A percentile compares a stretch with the other conserved stretches of the same genome.
Conservation (phyloP, 2,329 filamentous ascomycete species). For the Capronia coronata region DNA sequence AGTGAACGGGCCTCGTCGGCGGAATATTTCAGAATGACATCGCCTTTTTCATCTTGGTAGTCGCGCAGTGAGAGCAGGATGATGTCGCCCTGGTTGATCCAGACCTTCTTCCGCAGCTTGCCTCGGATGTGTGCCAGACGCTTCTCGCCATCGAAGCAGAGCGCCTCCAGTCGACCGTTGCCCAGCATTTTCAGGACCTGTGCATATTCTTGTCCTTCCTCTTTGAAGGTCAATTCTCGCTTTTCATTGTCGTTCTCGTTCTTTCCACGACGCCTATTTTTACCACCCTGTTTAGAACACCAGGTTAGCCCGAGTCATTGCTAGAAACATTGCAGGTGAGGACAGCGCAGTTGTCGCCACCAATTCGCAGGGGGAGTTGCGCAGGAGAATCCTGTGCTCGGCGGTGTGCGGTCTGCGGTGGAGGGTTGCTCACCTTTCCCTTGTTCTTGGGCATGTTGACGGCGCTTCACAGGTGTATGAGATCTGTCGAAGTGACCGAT, state of each 20-base stretch:
- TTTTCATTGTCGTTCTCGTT: slow-evolving; percentile 99
- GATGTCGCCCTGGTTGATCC: slow-evolving; percentile 98
- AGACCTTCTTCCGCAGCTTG: slow-evolving; percentile 99
- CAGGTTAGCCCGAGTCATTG: not conserved
- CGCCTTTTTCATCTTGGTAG: slow-evolving; percentile 90
- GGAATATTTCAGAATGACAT: slow-evolving; percentile 91
- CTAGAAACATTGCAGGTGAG: not conserved
- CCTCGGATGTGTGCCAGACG: slow-evolving; percentile 80
- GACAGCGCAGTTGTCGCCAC: not conserved
- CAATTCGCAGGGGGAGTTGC: not conserved
- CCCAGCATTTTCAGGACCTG: slow-evolving; percentile 94
- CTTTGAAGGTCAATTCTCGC: slow-evolving; percentile 97
- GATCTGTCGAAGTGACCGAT: not conserved
- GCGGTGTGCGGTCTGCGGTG: slow-evolving; percentile 26
- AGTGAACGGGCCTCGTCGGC: slow-evolving; percentile 91
- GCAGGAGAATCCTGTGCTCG: not conserved
- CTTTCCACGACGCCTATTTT: slow-evolving; percentile 97
- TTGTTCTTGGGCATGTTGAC: slow-evolving; percentile 94
- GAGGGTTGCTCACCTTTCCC: slow-evolving; percentile 66
- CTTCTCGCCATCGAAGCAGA: slow-evolving; percentile 92
- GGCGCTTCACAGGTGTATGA: slow-evolving; percentile 1
- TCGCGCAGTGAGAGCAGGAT: slow-evolving; percentile 81
- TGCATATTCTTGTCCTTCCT: slow-evolving; percentile 88
- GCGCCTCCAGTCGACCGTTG: slow-evolving; percentile 85
- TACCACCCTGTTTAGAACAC: slow-evolving; percentile 65